Base-by-base conservation (phyloP, 2,329 filamentous ascomycete species). In the Talaromyces sp. region DNA sequence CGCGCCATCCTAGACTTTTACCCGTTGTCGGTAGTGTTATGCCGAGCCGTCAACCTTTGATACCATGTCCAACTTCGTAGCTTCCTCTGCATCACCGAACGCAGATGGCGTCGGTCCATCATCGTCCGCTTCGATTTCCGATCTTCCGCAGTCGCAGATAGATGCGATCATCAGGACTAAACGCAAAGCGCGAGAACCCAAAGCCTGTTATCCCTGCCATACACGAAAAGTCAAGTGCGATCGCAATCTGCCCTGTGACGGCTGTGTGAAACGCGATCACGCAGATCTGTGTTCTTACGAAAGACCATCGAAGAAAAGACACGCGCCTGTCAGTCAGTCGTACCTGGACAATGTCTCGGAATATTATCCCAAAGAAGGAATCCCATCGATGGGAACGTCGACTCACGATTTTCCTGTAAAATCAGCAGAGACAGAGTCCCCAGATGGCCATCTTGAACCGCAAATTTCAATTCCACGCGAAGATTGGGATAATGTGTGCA, bases 171-270 rank as follows among this genome's bases (percentile, higher is more conserved):
- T 76, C 56, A 68, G 72, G 51, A 74, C 72, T 51, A 75, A 75
- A 63, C 68, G 73, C 49, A 76, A 76, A 63, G 73, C 78, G 55
- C 74, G 78, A 55, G 78, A 81, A 63, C 78, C 78, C 9, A 75
- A 81, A 70, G 77, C 77, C 53, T 79, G 77, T 64, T 79, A 79
- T 62, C 77, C 77, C 13, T 79, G 77, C 61, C 77, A 79, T 65
- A 75, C 76, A 57, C 74, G 77, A n/a, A 79, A 79, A 62, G 78
- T 81, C 47, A 81, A 80, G 70, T 81, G 78, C 67, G 78, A 81
- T 66, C 77, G 78, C 47, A 80, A 80, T 55, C 68, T 80, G 9
- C 78, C 78, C 3, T 81, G 78, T 67, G 78, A 80, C 62, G 78
- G 78, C 22, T 81, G 78, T 62, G 77, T 81, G 54, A 80, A 80